Base-by-base conservation (phyloP, 2,329 filamentous ascomycete genomes). In the Hypoxylon sp. region DNA sequence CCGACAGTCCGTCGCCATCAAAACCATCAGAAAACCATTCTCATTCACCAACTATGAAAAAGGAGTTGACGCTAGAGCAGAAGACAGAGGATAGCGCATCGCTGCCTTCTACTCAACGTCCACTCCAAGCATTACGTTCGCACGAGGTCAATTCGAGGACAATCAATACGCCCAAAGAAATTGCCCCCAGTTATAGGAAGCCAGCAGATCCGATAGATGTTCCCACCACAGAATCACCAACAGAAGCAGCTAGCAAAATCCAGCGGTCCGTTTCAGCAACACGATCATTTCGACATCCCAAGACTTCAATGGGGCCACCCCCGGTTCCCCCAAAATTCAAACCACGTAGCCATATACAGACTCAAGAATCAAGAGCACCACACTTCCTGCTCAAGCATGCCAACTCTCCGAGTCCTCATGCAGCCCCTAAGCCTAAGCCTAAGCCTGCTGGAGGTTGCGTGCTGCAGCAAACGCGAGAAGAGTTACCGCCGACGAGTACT, bases 401-500 rank as follows among this genome's bases (percentile, higher is more conserved):
- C 25, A 51, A 71, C n/a, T 19, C 62, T 7, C 51, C 72, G 49
- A 32, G 49, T 53, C 50, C 21, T 17, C 52, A 52, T 10, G n/a
- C 49, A 50, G 6, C 28, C 34, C 19, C 49, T 9, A 25, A 60
- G 14, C 49, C 48, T 45, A 38, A 30, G 30, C 36, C 43, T 9
- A 32, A 56, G n/a, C n/a, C 30, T n/a, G 13, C 10, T 14, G 41
- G 55, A 51, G 11, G 36, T 30, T 21, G 28, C 7, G 43, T 60
- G 53, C 49, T 51, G 59, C 55, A 60, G 49, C 17, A 48, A 38
- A 13, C 32, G 56, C 58, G 2, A 68, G 60, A 52, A 65, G 65
- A 63, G 64, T 67, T 70, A 1, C 77, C 71, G 17, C 80, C 80
- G 5, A 75, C 77, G 28, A 85, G 84, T 68, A 88, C 86, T 0